These are phyloP conservation scores for Fagopyrum esculentum DNA, from an alignment of 148 eudicot genomes.

Conservation along the genomic window DNA sequence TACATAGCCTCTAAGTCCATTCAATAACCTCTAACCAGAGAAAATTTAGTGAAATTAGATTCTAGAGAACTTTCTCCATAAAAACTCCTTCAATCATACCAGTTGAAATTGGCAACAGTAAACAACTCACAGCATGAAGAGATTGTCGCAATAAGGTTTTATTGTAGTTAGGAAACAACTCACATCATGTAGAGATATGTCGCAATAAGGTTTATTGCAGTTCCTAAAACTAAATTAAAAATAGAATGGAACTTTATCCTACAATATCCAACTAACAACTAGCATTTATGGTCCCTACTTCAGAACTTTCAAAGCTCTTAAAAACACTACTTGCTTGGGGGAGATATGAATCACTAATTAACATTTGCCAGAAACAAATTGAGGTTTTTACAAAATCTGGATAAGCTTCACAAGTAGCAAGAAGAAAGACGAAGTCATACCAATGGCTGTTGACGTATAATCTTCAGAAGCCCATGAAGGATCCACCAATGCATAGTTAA, in stretches of 20 bases:
- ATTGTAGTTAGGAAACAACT: background rate
- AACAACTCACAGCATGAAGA: background rate
- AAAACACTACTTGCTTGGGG: background rate
- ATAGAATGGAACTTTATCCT: background rate
- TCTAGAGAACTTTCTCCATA: background rate
- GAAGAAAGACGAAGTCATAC: constrained; percentile 30
- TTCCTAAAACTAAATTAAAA: background rate
- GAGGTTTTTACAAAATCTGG: background rate
- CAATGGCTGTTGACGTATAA: constrained; percentile 88
- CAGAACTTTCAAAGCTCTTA: background rate
- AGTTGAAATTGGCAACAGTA: background rate
- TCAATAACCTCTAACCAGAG: background rate
- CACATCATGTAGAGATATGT: background rate
- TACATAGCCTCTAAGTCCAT: background rate
- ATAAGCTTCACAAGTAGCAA: background rate
- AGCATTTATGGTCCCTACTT: constrained; percentile 3
- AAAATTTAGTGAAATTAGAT: background rate
- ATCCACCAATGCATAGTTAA: constrained; percentile 90
- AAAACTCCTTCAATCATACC: background rate
- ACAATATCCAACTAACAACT: background rate
- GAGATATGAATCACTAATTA: background rate
- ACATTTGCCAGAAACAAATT: constrained; percentile 1
- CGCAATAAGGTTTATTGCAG: background rate
- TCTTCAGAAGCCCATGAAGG: constrained; percentile 98
- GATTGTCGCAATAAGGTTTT: background rate